Conservation (phyloP, 192 early-diverging fungal species). For the Umbelopsis sp. region DNA sequence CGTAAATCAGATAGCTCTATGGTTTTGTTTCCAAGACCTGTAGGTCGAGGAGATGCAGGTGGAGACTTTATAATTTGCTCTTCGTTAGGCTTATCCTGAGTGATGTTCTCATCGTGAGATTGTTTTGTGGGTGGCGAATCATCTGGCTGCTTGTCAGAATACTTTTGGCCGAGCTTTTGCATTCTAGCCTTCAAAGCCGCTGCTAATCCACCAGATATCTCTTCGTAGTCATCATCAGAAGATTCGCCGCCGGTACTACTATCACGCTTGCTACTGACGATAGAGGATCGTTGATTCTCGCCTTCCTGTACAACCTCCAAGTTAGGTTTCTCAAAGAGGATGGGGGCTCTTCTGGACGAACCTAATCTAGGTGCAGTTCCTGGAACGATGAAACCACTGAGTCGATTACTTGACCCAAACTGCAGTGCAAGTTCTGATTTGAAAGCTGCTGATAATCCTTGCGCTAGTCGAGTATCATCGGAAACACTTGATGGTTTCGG, state of each 20-base stretch:
- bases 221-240: constrained; percentile 12
- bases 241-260: constrained; percentile 14
- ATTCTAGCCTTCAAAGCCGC: constrained; percentile 11
- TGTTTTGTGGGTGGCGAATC: not conserved
- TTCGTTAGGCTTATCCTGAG: not conserved
- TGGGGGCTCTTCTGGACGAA: constrained; percentile 7
- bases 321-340: not conserved
- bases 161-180: constrained; percentile 2
- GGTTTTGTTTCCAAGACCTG: not conserved
- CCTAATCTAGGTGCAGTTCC: constrained; percentile 33
- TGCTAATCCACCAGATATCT: constrained; percentile 15
- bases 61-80: not conserved
- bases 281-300: not conserved
- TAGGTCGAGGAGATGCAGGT: constrained; percentile 37
- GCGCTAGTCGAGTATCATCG: constrained; percentile 6
- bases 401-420: constrained; percentile 33
- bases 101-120: not conserved
- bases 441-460: constrained; percentile 38
- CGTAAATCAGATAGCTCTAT: not conserved
- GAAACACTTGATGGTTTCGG: not conserved
- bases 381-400: constrained; percentile 33
- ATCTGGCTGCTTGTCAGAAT: not conserved
- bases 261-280: not conserved
- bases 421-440: constrained; percentile 34
- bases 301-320: not conserved